Evolutionary conservation across 257 asterid species (phyloP).

Genomic region (Ilex asprella): DNA sequence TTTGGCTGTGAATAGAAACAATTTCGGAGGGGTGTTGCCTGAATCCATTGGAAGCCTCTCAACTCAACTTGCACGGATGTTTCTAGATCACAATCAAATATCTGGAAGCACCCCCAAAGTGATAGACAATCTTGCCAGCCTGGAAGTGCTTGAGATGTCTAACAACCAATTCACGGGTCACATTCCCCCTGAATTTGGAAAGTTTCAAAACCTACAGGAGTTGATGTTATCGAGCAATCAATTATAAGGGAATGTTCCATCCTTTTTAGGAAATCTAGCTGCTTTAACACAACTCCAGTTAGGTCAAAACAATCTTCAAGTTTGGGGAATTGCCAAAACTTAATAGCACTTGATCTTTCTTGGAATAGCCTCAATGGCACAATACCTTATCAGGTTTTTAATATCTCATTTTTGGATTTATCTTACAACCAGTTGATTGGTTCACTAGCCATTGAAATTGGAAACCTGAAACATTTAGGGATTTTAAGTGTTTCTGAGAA

Average conservation of each 20-base stretch:
- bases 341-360: neutral
- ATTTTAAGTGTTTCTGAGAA: slow-evolving; percentile 11
- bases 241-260: neutral
- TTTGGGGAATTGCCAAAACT: neutral
- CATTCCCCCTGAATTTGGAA: neutral
- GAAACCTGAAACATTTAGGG: slow-evolving; percentile 2
- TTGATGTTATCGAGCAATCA: neutral
- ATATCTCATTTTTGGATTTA: neutral
- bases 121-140: neutral
- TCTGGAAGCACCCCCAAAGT: neutral
- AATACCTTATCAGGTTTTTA: slow-evolving; percentile 6
- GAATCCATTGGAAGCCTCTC: slow-evolving; percentile 7
- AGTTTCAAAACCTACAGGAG: neutral
- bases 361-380: neutral
- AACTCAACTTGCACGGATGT: neutral
- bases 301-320: neutral
- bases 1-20: slow-evolving; percentile 4
- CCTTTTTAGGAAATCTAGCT: neutral
- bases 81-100: neutral
- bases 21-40: slow-evolving; percentile 19
- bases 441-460: slow-evolving; percentile 15
- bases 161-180: neutral
- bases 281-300: neutral
- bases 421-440: slow-evolving; percentile 6
- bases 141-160: neutral